Conservation (phyloP, 768 basidiomycete species). For the Dacryopinax spathularia region DNA sequence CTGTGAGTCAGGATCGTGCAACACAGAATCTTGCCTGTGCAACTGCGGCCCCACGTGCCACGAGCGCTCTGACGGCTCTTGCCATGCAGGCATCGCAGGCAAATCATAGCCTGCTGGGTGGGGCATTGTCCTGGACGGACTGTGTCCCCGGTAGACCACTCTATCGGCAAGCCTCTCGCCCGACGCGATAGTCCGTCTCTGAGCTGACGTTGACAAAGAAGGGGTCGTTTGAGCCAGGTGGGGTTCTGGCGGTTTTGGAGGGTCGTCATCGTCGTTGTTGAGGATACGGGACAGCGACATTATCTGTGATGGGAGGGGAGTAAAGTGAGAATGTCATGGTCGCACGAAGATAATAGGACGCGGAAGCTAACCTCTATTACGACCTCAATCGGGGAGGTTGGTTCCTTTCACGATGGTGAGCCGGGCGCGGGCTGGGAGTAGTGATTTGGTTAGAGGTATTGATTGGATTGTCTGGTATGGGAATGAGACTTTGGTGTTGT, state of each 20-base stretch:
- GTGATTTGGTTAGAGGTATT: too few species aligned
- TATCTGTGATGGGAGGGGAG: background rate
- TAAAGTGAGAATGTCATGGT: background rate
- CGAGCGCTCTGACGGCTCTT: background rate
- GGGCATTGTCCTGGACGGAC: background rate
- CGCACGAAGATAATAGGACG: background rate
- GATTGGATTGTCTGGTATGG: too few species aligned
- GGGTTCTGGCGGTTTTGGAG: background rate
- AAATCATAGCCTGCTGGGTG: background rate
- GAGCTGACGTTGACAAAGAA: background rate
- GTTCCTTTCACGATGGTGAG: background rate
- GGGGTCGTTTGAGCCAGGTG: background rate
- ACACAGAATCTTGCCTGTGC: background rate
- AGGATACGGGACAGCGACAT: background rate
- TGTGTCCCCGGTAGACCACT: background rate
- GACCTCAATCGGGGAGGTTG: background rate
- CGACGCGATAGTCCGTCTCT: background rate
- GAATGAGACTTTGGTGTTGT: background rate
- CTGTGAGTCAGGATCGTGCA: background rate
- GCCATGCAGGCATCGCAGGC: background rate
- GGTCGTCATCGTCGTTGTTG: background rate
- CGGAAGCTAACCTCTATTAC: background rate
- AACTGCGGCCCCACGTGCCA: background rate
- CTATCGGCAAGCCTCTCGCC: background rate
- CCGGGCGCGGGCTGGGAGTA: background rate